Evolutionary conservation across 345 rosid species (phyloP).

Genomic region (Arabidopsis arenosa): DNA sequence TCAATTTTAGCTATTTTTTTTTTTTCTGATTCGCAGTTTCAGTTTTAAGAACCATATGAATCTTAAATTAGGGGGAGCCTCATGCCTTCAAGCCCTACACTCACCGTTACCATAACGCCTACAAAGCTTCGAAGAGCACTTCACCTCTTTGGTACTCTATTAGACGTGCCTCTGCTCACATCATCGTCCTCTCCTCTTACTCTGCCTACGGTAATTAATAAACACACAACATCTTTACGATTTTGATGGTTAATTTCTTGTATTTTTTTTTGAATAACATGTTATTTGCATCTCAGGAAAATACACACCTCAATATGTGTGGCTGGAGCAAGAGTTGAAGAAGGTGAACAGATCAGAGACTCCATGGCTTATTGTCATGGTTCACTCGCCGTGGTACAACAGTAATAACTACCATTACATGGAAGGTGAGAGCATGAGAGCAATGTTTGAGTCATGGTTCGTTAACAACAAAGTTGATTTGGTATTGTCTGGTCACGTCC

Average conservation of each 20-base stretch:
- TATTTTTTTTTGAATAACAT: constrained; percentile 4
- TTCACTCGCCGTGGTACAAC: constrained; percentile 48
- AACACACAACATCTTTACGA: background rate
- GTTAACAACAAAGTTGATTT: constrained; percentile 54
- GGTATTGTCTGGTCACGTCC: constrained; percentile 59
- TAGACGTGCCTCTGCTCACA: constrained; percentile 52
- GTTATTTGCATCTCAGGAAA: constrained; percentile 24
- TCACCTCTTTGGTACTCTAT: constrained; percentile 64
- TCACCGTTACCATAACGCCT: constrained; percentile 46
- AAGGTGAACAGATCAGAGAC: constrained; percentile 51
- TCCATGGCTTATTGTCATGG: constrained; percentile 46
- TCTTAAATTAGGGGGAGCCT: constrained; percentile 41
- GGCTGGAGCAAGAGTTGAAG: constrained; percentile 45
- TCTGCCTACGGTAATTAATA: constrained; percentile 53
- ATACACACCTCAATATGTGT: constrained; percentile 51
- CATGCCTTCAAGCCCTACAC: constrained; percentile 49
- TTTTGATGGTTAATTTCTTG: background rate
- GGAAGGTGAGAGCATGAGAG: constrained; percentile 66
- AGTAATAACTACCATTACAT: constrained; percentile 49
- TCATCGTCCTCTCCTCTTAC: constrained; percentile 56
- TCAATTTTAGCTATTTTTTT: background rate
- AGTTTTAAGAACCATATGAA: background rate
- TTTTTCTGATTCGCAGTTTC: background rate
- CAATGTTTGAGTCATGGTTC: constrained; percentile 52
- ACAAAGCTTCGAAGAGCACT: constrained; percentile 48